Base-by-base conservation (phyloP, 208 protist genomes). In the Trypanosoma scelopori region DNA sequence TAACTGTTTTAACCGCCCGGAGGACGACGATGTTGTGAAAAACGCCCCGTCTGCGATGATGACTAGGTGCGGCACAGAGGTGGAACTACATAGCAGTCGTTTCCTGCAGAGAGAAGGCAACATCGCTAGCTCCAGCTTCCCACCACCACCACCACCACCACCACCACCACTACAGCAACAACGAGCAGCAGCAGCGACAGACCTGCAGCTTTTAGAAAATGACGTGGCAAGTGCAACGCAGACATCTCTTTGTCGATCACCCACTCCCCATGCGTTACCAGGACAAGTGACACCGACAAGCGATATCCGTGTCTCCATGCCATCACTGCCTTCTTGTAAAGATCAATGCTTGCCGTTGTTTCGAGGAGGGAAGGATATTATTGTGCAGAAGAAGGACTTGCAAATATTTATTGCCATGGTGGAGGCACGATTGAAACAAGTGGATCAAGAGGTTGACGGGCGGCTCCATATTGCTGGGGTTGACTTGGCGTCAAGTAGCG, bases 281-380 rank as follows among this genome's bases (percentile, higher is more conserved):
- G 32, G 16, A 20, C 50, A 32, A 20, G 22, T 9, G 2, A 39
- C 43, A 47, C 15, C 55, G 55, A 22, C 1, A 23, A 49, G 41
- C 27, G 39, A 53, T 13, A 41, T 37, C 11, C 18, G 27, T 7
- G 23, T 2, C 23, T 49, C 37, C 20, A 30, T 32, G 23, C 13
- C 35, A 13, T 46, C 51, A 56, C 28, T 18, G 27, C 3, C 41
- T 3, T 39, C 22, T 16, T 55, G 4, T n/a, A 60, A 56, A 18
- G 59, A 68, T 37, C 68, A 74, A 28, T 74, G 60, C 30, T 46
- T 89, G 16, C 79, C 83, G 20, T 59, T 89, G 28, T 85, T 83
- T 35, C 15, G n/a, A 13, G 76, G 77, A 15, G 83, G 83, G 18
- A 78, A 81, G 55, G 56, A 65, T 11, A 55, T 63, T 23, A 65